Evolutionary conservation across 139 green algal species (phyloP), one percentile per base, ranked within the genome.

Genomic region (Chlamydomonas sp.): DNA sequence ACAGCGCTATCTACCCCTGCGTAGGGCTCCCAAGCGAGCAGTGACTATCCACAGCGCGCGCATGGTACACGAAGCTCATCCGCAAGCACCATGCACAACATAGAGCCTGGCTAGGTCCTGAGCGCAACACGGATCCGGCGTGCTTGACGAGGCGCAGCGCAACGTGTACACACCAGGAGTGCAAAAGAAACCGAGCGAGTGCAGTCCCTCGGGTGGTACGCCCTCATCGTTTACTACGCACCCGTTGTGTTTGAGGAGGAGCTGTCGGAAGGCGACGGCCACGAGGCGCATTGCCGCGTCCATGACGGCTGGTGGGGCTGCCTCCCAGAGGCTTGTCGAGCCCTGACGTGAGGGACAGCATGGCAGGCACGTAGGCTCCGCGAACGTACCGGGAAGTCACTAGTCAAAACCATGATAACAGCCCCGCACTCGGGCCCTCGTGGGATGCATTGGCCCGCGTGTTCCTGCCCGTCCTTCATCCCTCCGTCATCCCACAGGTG

Each of bases 291-390:
- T 77, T 15, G 49, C 57, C 15, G 3, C 16, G 66, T 85, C 79
- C 79, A 85, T 85, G n/a, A 85, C 79, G 15, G 16, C 5, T 3
- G 79, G 49, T 3, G 64, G 57, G 14, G 77, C 66, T 5, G n/a
- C 79, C 79, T 85, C 79, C 79, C 79, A 85, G 57, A 85, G 57
- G 16, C 57, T 7, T 12, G 79, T 85, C 57, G 66, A 77, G 79
- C 66, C 66, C 79, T 84, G 63, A 3, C 63, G 18, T 49, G 77
- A 17, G 77, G 61, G 61, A 20, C 5, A 18, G 31, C 18, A 7
- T 17, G 18, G 77, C 4, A 5, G 61, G 77, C 18, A 18, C n/a
- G 10, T 31, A 18, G 5, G 16, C 18, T 4, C 62, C 18, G 7
- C 18, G 62, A 20, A 18, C 62, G 78, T 64, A 5, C 6, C 31